Evolutionary conservation across 164 flowering plant species (phyloP).

Genomic region (Vitis amurensis): DNA sequence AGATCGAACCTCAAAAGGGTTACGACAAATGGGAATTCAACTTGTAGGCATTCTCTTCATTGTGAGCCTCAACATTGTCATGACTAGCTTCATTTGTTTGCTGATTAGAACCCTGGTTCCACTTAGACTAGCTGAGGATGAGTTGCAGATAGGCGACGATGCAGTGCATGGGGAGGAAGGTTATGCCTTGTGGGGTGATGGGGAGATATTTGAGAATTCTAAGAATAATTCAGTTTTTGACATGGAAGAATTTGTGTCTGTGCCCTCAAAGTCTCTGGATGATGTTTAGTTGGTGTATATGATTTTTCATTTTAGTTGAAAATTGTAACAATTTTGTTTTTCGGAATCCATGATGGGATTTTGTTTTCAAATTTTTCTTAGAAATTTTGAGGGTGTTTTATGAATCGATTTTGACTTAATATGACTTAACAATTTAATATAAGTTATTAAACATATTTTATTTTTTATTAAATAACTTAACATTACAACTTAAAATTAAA

Average conservation of each 20-base stretch:
- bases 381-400: too few species aligned
- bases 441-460: too few species aligned
- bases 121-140: conserved; percentile 29
- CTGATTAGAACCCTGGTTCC: conserved; percentile 33
- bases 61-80: conserved; percentile 19
- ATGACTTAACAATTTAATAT: too few species aligned
- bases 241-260: background rate
- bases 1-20: conserved; percentile 22
- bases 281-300: conserved; percentile 14
- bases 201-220: conserved; percentile 13
- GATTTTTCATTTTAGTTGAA: too few species aligned
- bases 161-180: conserved; percentile 46
- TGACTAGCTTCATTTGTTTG: conserved; percentile 38
- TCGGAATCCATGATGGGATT: background rate
- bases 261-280: background rate
- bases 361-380: too few species aligned
- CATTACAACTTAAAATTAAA: too few species aligned
- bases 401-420: too few species aligned
- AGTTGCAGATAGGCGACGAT: conserved; percentile 30
- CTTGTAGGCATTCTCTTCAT: conserved; percentile 29
- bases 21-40: conserved; percentile 38
- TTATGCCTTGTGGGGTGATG: conserved; percentile 27
- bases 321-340: background rate
- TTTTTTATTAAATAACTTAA: too few species aligned
- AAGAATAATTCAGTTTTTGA: conserved; percentile 21